Base-by-base conservation (phyloP, 2,329 filamentous ascomycete genomes). In the Claviceps sp. region DNA sequence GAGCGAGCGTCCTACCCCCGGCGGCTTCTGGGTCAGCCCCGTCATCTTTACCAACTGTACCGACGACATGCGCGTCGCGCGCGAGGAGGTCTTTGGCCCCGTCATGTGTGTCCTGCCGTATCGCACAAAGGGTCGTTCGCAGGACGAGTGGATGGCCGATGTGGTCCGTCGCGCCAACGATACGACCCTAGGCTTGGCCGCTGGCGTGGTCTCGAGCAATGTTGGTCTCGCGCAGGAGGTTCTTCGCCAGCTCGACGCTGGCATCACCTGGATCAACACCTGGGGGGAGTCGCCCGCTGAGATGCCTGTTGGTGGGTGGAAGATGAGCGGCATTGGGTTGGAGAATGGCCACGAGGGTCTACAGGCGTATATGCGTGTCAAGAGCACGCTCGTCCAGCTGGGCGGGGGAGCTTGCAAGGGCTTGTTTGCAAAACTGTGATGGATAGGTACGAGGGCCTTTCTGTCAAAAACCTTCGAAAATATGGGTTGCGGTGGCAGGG, bases 261-360 rank as follows among this genome's bases (percentile, higher is more conserved):
- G 89, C 38, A 95, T 95, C 61, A 94, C 87, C 1, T 95, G 89
- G 89, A 76, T 95, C 50, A 95, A 95, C 66, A 89, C 87, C 0
- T 95, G 89, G 89, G 89, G 89, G n/a, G 89, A 95, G 71, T 84
- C 79, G 48, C 89, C 89, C 0, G 87, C 89, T 0, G 89, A 95
- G 73, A 95, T 95, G 89, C 85, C 85, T 2, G 89, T 95, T 0
- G 89, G 89, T 10, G 89, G 89, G 0, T 95, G 89, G 89, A 95
- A 95, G 73, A 77, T 86, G 75, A 94, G 88, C 64, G 89, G 89
- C 38, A 70, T 95, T 10, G 89, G 89, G 0, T 82, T 94, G 1
- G 89, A 95, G 74, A 95, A 95, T 65, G 89, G 89, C 3, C 74
- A 81, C 54, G 80, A 78, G 60, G 89, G 89, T 0, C 75, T 95